These are phyloP conservation scores for Cucumis cinereus DNA, from an alignment of 306 rosid genomes.

Conservation along the genomic window DNA sequence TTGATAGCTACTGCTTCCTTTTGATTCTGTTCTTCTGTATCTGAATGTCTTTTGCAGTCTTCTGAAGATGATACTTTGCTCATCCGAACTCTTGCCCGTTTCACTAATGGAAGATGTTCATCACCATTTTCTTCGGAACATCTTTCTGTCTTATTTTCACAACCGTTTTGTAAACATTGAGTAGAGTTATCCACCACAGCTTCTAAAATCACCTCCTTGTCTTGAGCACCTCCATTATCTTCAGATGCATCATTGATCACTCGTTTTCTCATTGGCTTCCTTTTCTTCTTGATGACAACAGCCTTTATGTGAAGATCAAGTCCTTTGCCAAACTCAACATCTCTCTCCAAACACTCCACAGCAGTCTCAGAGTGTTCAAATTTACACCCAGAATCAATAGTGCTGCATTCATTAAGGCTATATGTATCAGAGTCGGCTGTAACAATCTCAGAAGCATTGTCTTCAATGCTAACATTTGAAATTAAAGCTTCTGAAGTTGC, in stretches of 20 bases:
- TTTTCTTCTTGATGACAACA: conserved; percentile 59
- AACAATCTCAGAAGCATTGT: conserved; percentile 51
- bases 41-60: conserved; percentile 29
- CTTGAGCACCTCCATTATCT: conserved; percentile 19
- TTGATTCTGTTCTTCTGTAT: conserved; percentile 26
- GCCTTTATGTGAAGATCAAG: conserved; percentile 56
- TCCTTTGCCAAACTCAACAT: conserved; percentile 42
- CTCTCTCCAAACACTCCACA: conserved; percentile 43
- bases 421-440: conserved; percentile 60
- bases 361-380: conserved; percentile 37
- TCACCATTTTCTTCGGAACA: conserved; percentile 77
- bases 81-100: conserved; percentile 94
- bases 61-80: conserved; percentile 45
- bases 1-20: conserved; percentile 30
- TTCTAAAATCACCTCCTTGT: conserved; percentile 32
- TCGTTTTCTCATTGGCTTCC: conserved; percentile 75
- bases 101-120: conserved; percentile 82
- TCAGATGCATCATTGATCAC: conserved; percentile 33
- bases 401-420: conserved; percentile 64
- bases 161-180: conserved; percentile 32
- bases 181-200: conserved; percentile 24
- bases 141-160: conserved; percentile 29
- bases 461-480: conserved; percentile 59
- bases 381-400: conserved; percentile 57
- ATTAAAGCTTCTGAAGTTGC: conserved; percentile 37